Percentiles rank a stretch among this genome's conserved stretches.
phyloP scores from a whole-genome alignment of 1,139 yeast genomes.

The Geotrichum fermentans region DNA sequence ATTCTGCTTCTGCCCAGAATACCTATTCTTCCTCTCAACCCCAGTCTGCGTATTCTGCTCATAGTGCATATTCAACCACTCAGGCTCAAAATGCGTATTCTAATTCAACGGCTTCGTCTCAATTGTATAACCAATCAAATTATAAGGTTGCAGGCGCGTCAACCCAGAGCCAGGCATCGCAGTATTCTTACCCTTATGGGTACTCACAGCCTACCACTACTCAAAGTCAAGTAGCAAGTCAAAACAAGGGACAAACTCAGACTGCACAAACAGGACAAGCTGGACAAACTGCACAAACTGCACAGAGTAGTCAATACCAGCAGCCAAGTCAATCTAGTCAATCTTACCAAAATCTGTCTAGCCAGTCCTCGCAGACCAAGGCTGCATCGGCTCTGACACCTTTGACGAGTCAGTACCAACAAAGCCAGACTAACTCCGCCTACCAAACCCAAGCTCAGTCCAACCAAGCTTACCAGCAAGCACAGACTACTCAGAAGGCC shows the following conservation, averaged over 20 bases:
- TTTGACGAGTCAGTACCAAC: too few relatives aligned
- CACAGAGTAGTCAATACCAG: too few relatives aligned
- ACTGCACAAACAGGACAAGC: neutral
- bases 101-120: neutral
- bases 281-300: too few relatives aligned
- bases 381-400: too few relatives aligned
- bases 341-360: too few relatives aligned
- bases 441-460: conserved; percentile 8
- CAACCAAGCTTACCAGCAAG: neutral
- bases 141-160: neutral
- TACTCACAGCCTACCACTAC: neutral
- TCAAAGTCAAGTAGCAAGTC: neutral
- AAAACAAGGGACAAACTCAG: conserved; percentile 3
- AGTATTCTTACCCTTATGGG: conserved; percentile 1
- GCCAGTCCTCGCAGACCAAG: too few relatives aligned
- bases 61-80: neutral
- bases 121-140: neutral
- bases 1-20: neutral
- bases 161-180: too few relatives aligned
- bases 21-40: neutral
- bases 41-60: neutral
- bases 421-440: neutral
- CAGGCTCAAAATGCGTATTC: neutral
- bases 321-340: too few relatives aligned
- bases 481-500: neutral